Conservation (phyloP, 1,284 basidiomycete genomes). For the Cryptococcus jaspeensis region DNA sequence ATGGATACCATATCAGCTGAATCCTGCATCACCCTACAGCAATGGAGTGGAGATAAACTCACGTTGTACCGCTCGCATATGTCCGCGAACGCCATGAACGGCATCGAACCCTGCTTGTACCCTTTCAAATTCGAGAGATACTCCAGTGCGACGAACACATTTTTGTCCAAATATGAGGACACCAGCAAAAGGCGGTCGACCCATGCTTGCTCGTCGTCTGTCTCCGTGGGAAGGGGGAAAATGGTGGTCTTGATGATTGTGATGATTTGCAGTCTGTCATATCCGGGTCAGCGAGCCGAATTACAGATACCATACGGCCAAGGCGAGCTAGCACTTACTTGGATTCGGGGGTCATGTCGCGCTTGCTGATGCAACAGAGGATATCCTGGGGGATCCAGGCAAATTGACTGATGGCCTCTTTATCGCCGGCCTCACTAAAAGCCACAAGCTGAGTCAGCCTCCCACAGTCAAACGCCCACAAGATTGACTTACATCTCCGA, state of each 20-base stretch:
- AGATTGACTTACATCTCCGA: conserved; percentile 74
- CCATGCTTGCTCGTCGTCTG: conserved; percentile 70
- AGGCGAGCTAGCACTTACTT: conserved; percentile 55
- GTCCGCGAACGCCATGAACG: conserved; percentile 58
- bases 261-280: conserved; percentile 30
- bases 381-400: conserved; percentile 88
- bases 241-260: conserved; percentile 65
- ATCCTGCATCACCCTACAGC: background rate
- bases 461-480: background rate
- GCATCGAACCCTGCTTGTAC: conserved; percentile 35
- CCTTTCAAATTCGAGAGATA: conserved; percentile 62
- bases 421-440: conserved; percentile 73
- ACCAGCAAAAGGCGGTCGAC: conserved; percentile 76
- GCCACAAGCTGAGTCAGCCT: background rate
- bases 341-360: conserved; percentile 58
- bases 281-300: background rate
- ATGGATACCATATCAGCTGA: background rate
- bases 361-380: conserved; percentile 54
- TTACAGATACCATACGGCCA: background rate
- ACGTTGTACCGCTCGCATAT: conserved; percentile 78
- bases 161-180: conserved; percentile 68
- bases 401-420: conserved; percentile 73
- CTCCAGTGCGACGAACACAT: conserved; percentile 61
- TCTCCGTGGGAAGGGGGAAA: conserved; percentile 72
- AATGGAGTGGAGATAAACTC: conserved; percentile 35